These are phyloP conservation scores for Magnolia changhungtana DNA, from an alignment of 164 flowering plant genomes.

Conservation along the genomic window DNA sequence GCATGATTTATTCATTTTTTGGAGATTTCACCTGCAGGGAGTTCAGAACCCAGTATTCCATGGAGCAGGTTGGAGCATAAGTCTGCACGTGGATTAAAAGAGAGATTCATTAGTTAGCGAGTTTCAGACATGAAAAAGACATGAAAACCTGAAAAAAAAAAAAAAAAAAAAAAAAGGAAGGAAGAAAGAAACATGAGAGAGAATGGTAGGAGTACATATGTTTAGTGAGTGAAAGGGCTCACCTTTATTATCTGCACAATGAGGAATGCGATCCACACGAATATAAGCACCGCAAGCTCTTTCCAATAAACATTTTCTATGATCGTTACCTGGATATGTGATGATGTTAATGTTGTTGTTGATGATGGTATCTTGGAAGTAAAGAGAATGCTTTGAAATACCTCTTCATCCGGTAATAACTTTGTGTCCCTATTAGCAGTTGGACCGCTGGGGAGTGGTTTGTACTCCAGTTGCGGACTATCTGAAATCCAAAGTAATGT, in stretches of 20 bases:
- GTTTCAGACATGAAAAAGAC: background rate
- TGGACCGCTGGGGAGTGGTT: constrained; percentile 44
- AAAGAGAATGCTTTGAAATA: constrained; percentile 14
- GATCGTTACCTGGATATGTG: constrained; percentile 43
- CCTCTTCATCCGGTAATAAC: constrained; percentile 29
- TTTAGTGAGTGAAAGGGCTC: background rate
- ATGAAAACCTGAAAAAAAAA: background rate
- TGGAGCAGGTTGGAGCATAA: constrained; percentile 50
- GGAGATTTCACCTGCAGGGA: constrained; percentile 46
- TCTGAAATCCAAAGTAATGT: constrained; percentile 29
- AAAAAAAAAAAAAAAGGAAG: background rate
- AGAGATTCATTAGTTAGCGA: background rate
- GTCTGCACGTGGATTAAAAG: constrained; percentile 34
- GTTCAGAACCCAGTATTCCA: constrained; percentile 56
- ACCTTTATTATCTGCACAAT: constrained; percentile 61
- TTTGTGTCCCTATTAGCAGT: constrained; percentile 8
- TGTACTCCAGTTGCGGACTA: constrained; percentile 34
- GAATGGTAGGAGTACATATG: background rate
- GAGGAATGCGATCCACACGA: constrained; percentile 72
- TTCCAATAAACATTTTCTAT: constrained; percentile 53
- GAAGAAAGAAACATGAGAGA: background rate
- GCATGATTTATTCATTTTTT: background rate
- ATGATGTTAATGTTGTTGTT: background rate
- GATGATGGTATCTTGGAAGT: background rate
- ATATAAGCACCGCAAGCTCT: constrained; percentile 47